Evolutionary conservation across 495 filamentous ascomycete genomes (phyloP).

Genomic region (Daldinia decipiens): DNA sequence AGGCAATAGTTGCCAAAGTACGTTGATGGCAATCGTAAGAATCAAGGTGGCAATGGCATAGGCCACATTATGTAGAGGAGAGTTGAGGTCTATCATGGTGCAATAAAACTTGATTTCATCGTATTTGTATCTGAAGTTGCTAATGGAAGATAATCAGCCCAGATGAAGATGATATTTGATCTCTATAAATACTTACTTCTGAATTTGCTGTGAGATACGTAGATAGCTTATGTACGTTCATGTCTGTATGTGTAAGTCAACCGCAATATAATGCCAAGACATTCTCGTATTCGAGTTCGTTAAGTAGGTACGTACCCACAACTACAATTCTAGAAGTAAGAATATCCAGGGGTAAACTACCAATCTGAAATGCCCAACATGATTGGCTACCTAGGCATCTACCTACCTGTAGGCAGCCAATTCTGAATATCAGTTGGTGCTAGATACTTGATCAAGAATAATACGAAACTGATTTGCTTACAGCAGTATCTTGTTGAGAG

Average conservation of each 20-base stretch:
- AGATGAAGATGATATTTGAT: not conserved
- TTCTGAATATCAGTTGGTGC: not conserved
- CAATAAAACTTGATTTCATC: not conserved
- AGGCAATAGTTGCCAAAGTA: not conserved
- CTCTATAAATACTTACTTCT: not conserved
- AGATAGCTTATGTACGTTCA: too few species aligned
- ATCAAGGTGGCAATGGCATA: not conserved
- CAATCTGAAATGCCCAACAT: not conserved
- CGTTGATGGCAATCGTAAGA: not conserved
- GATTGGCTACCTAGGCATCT: not conserved
- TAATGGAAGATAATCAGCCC: not conserved
- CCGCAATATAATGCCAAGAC: conserved; percentile 1
- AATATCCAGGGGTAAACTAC: not conserved
- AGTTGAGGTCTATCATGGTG: not conserved
- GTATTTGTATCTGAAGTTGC: not conserved
- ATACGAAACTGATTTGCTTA: not conserved
- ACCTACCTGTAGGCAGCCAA: not conserved
- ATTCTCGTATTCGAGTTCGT: conserved; percentile 5
- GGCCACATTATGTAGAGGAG: not conserved
- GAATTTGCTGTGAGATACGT: too few species aligned
- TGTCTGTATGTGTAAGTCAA: not conserved
- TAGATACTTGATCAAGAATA: not conserved
- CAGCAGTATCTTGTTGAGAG: too few species aligned
- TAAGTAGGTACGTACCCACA: conserved; percentile 1
- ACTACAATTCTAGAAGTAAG: not conserved